These are phyloP conservation scores for Vaccinium macrocarpon DNA, from an alignment of 148 eudicot species.

Conservation along the genomic window DNA sequence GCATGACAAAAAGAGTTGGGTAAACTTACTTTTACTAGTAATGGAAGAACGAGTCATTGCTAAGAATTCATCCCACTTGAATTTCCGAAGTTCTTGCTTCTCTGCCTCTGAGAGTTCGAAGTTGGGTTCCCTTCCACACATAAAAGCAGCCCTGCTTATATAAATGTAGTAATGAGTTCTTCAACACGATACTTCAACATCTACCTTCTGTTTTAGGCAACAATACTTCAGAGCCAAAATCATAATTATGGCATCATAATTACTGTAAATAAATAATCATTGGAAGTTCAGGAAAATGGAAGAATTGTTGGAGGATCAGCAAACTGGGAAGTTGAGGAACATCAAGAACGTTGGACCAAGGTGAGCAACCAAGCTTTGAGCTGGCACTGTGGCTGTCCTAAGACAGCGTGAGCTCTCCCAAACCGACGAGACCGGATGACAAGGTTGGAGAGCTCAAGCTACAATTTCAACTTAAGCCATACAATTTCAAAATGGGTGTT, in stretches of 20 bases:
- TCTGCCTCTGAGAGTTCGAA: slow-evolving; percentile 71
- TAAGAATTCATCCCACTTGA: slow-evolving; percentile 81
- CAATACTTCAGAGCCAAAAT: background rate
- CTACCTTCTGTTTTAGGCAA: background rate
- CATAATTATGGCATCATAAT: background rate
- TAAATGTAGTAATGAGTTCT: background rate
- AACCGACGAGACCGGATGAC: background rate
- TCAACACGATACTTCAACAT: background rate
- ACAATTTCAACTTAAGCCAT: background rate
- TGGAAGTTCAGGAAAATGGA: background rate
- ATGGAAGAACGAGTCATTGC: slow-evolving; percentile 66
- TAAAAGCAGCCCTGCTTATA: slow-evolving; percentile 77
- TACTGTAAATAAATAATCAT: background rate
- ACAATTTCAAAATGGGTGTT: background rate
- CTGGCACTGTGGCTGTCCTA: background rate
- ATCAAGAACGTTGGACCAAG: background rate
- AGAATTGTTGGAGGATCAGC: background rate
- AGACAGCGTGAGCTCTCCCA: background rate
- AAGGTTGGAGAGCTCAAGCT: background rate
- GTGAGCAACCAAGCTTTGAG: background rate
- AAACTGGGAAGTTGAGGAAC: background rate
- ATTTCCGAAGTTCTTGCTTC: slow-evolving; percentile 62
- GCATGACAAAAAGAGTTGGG: background rate
- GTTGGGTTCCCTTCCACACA: slow-evolving; percentile 93
- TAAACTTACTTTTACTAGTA: slow-evolving; percentile 60